These are phyloP conservation scores for Eucalyptus albens DNA, from an alignment of 345 rosid genomes.

Conservation along the genomic window DNA sequence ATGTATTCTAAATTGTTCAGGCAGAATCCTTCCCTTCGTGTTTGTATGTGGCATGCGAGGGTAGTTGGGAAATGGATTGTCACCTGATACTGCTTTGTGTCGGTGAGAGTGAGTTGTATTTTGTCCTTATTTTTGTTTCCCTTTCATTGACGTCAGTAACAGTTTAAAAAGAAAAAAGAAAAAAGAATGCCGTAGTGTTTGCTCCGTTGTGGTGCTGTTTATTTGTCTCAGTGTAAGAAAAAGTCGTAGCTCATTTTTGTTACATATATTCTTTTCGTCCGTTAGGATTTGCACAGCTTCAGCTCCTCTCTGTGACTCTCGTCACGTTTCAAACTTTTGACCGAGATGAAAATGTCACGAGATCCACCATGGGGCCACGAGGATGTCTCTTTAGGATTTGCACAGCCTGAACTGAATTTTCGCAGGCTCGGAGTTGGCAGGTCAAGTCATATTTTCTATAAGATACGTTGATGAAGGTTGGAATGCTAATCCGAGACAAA, in stretches of 20 bases:
- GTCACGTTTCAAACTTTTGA: background rate
- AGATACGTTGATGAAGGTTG: background rate
- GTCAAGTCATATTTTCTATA: background rate
- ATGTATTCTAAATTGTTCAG: background rate
- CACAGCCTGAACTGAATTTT: background rate
- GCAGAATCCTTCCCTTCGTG: background rate
- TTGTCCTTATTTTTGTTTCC: background rate
- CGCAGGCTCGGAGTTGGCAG: background rate
- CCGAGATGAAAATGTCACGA: background rate
- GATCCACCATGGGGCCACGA: background rate
- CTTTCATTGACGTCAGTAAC: background rate
- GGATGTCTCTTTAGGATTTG: background rate
- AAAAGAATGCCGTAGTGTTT: background rate
- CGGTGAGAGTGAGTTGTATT: background rate
- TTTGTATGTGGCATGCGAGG: background rate
- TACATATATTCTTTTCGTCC: background rate
- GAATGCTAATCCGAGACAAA: background rate
- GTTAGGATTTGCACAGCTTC: background rate
- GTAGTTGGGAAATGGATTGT: background rate
- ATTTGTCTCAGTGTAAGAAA: background rate
- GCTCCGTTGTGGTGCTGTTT: background rate
- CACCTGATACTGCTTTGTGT: background rate
- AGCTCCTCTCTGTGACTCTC: background rate
- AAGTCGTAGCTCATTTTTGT: background rate
- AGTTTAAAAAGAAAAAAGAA: background rate